Base-by-base conservation (phyloP, 1,139 yeast genomes). In the Nakaseomyces sp. region DNA sequence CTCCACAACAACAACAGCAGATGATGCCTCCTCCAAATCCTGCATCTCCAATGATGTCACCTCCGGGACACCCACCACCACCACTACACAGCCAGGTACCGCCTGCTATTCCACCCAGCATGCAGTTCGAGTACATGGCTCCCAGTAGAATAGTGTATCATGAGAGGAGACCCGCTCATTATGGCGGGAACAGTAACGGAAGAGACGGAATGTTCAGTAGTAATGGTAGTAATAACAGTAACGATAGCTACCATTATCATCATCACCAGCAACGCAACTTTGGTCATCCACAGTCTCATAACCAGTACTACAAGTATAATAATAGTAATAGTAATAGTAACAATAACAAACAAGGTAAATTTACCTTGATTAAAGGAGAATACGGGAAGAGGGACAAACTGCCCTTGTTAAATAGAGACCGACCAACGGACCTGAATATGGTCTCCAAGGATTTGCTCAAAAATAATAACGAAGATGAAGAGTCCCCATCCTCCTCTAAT, bases 381-480 rank as follows among this genome's bases (percentile, higher is more conserved):
- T 28, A 29, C 25, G 36, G 32, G 18, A 40, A 19, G 39, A 44
- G 16, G 38, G 40, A 9, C 26, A 42, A 15, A 19, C 13, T n/a
- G 37, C 43, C 6, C 45, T 42, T n/a, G 17, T 33, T n/a, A 41
- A 44, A 43, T 46, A 49, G 44, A 47, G 54, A 40, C 17, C 25
- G 35, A 15, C 40, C 20, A 10, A 24, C 39, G 13, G 41, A 37
- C 18, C 24, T 37, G 19, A 29, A 35, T 25, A 47, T 48, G 38
- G 45, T 50, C 37, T 50, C 54, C 5, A 51, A 48, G 18, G 17
- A 51, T 30, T 51, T 55, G 20, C 51, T 53, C 38, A 45, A 49
- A 40, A 50, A 46, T 24, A 46, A 17, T 8, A 28, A 28, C 10
- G 29, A 8, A 17, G 37, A 48, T 4, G 24, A 22, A 22, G n/a